Base-by-base conservation (phyloP, 176 grass and related monocot species). In the Puccinellia tenuiflora region DNA sequence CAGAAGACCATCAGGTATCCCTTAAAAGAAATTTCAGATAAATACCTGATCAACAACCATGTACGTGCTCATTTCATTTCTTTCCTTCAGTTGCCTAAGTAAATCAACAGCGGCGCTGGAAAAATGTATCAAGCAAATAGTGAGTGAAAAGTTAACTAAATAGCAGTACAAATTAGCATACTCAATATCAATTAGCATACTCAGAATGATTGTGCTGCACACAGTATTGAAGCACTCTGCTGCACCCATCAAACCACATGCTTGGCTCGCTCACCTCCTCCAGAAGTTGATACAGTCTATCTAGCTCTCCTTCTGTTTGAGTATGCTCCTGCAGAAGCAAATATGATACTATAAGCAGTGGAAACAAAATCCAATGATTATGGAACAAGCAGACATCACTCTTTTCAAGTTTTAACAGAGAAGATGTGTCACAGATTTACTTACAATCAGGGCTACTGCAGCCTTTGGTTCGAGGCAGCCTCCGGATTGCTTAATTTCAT, bases 41-140 rank as follows among this genome's bases (percentile, higher is more conserved):
- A 79, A 45, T 78, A 98, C 96, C 96, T 92, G 87, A 93, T 90
- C 87, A 30, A 95, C 47, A 84, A 94, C 50, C 87, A 91, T 91
- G 47, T 86, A 88, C 31, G 85, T 86, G 90, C 90, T 87, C 40
- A 65, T 68, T 83, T 86, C 76, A 73, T 93, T 89, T 93, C 64
- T 90, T 73, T 90, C 86, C 89, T 88, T 90, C 20, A 98, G 83
- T 76, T 92, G 69, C 77, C 85, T 91, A 81, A 98, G 87, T 77
- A 98, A 91, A 74, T 81, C 79, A 83, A 98, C 76, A 51, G 91
- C 92, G 24, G 69, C 61, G 78, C 96, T 98, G 83, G 52, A 88
- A 84, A 53, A 77, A 50, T 25, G 59, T 76, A 81, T 31, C 12
- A 92, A 79, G 54, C 57, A 81, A 82, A 82, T 45, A 61, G 16